A percentile compares a stretch with the other conserved stretches of the same genome.
Evolutionary conservation across 768 basidiomycete species (phyloP).

Genomic region (Mycena haematopus): DNA sequence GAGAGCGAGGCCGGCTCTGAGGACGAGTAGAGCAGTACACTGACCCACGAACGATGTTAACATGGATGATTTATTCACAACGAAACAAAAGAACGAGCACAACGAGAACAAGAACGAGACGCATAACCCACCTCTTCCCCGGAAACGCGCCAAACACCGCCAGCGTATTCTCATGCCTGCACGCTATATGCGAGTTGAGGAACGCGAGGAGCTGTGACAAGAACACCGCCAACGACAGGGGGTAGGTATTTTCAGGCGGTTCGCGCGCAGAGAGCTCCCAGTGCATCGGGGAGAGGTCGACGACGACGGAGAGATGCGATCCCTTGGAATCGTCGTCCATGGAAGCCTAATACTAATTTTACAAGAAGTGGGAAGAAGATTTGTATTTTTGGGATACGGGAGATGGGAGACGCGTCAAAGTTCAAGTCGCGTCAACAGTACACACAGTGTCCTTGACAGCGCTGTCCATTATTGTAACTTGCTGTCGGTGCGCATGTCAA

Average conservation of each 20-base stretch:
- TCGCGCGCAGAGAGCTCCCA: constrained; percentile 74
- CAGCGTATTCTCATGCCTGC: constrained; percentile 89
- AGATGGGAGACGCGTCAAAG: not conserved
- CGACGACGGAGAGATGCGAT: constrained; percentile 78
- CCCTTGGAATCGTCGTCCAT: constrained; percentile 36
- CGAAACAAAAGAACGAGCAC: not conserved
- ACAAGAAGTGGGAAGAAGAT: too few relatives aligned
- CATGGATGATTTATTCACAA: too few relatives aligned
- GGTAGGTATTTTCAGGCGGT: constrained; percentile 50
- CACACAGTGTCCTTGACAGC: too few relatives aligned
- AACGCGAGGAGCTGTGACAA: constrained; percentile 89
- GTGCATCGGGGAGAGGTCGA: constrained; percentile 87
- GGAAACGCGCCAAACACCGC: constrained; percentile 92
- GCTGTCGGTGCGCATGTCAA: too few relatives aligned
- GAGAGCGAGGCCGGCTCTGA: constrained; percentile 49
- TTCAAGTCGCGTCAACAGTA: constrained; percentile 16
- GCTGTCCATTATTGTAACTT: too few relatives aligned
- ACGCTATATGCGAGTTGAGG: constrained; percentile 91
- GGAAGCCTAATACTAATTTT: not conserved
- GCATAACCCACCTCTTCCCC: constrained; percentile 73
- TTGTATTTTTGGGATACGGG: not conserved
- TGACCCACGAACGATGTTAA: constrained; percentile 35
- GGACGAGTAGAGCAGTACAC: constrained; percentile 81
- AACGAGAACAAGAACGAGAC: constrained; percentile 8
- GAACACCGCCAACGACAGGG: constrained; percentile 73